Conservation (phyloP, 2,329 filamentous ascomycete genomes). For the Phoma herbarum region DNA sequence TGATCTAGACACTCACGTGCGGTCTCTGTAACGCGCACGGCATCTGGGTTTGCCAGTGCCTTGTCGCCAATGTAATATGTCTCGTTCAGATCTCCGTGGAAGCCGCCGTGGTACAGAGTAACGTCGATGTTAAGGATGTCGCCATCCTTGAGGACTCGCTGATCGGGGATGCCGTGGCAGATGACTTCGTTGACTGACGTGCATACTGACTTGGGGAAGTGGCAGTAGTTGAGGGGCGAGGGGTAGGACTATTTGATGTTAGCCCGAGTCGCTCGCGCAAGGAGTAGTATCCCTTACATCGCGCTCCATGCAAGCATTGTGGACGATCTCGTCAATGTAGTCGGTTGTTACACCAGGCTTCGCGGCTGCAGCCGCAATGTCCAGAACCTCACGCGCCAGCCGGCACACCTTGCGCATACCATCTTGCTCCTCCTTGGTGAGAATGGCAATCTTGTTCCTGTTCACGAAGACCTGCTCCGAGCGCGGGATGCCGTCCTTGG, state of each 20-base stretch:
- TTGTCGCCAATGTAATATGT: constrained; percentile 97
- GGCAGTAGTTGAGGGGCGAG: constrained; percentile 91
- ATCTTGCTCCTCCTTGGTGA: constrained; percentile 81
- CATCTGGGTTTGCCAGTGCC: constrained; percentile 82
- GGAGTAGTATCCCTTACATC: constrained; percentile 68
- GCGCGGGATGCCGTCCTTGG: constrained; percentile 77
- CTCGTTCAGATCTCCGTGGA: constrained; percentile 96
- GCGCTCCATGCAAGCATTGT: constrained; percentile 92
- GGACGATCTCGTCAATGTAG: constrained; percentile 91
- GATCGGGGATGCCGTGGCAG: constrained; percentile 97
- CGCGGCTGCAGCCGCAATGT: constrained; percentile 83
- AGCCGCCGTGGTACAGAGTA: constrained; percentile 91
- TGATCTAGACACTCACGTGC: constrained; percentile 89
- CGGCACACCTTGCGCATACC: constrained; percentile 93
- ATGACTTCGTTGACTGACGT: constrained; percentile 97
- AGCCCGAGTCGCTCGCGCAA: constrained; percentile 16
- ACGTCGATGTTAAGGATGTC: constrained; percentile 98
- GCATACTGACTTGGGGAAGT: constrained; percentile 98
- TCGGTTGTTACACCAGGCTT: constrained; percentile 96
- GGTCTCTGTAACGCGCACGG: constrained; percentile 89
- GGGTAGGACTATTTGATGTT: constrained; percentile 78
- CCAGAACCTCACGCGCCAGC: constrained; percentile 87
- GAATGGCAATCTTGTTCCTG: constrained; percentile 81
- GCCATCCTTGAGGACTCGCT: constrained; percentile 84
- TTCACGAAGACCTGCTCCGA: constrained; percentile 71